Base-by-base conservation (phyloP, 306 rosid species). In the Cucumis hystrix region DNA sequence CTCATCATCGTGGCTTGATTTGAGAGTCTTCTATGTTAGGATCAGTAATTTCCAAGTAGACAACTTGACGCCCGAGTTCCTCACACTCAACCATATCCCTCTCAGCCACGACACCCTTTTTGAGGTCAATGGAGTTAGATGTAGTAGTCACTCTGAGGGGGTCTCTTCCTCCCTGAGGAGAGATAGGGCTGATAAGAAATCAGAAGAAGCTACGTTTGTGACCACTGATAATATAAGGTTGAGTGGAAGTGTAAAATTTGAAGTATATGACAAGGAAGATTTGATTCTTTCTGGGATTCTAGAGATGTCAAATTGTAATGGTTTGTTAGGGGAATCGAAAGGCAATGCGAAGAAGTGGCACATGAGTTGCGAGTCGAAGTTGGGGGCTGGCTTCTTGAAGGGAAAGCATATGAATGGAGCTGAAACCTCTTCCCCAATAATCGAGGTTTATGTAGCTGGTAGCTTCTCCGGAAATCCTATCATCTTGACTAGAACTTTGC, bases 361-460 rank as follows among this genome's bases (percentile, higher is more conserved):
- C 87, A 92, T 96, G 97, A 86, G 58, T 79, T 96, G 96, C 23
- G 85, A 87, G 62, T 85, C 96, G 3, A 84, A 84, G 74, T 84
- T 87, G 77, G 64, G 87, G 8, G 82, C 83, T 49, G 86, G 93
- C 18, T 85, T 96, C 82, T 86, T 96, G 64, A 91, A 83, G 78
- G 92, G 91, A 21, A 92, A 88, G 82, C 88, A 86, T 72, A 82
- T 84, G 78, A 79, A 58, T 74, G 83, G 83, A 43, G 39, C 86
- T 8, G 91, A 87, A 75, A 75, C 78, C n/a, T 47, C 33, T 77
- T 56, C 64, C 80, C 92, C 97, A 58, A 82, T 85, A 49, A 89
- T 92, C 62, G 99, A 96, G 89, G 96, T 96, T 81, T 96, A 96
- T 79, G 82, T 96, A 62, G 91, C 99, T 41, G 98, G 99, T 12